Conservation (phyloP, 345 rosid genomes). For the Hibiscus syriacus region DNA sequence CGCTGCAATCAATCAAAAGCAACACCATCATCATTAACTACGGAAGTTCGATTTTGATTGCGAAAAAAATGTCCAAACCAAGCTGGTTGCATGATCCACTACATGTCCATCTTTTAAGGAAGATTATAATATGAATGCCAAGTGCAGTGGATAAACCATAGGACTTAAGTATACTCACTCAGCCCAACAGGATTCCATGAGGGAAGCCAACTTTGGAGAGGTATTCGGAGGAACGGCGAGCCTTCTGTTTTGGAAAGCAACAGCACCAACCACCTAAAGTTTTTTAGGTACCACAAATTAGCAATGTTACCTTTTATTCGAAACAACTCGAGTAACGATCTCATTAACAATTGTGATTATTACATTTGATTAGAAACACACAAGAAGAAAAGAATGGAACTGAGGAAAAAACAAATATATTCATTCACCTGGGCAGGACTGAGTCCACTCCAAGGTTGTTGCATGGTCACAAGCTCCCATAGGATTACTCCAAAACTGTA, state of each 20-base stretch:
- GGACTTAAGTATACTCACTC: constrained; percentile 41
- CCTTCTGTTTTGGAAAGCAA: constrained; percentile 95
- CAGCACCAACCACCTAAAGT: constrained; percentile 90
- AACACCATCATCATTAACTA: background rate
- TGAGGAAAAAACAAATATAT: background rate
- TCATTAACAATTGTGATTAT: too few species aligned
- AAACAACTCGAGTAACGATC: background rate
- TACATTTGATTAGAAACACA: too few species aligned
- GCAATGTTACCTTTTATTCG: background rate
- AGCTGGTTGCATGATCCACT: too few species aligned
- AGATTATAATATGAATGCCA: background rate
- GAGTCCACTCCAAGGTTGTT: constrained; percentile 95
- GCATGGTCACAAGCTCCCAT: constrained; percentile 87
- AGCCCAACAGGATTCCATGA: constrained; percentile 96
- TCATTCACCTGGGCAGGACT: constrained; percentile 78
- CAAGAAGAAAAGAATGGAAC: background rate
- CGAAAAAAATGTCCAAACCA: too few species aligned
- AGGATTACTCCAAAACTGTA: constrained; percentile 90
- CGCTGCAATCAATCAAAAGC: constrained; percentile 29
- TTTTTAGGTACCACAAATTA: background rate
- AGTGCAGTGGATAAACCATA: background rate
- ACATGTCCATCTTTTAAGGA: too few species aligned
- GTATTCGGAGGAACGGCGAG: constrained; percentile 67
- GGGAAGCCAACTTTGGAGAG: constrained; percentile 65
- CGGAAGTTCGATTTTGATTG: too few species aligned